These are phyloP conservation scores for Phaeomoniella chlamydospora DNA, from an alignment of 2,329 filamentous ascomycete genomes.

Conservation along the genomic window DNA sequence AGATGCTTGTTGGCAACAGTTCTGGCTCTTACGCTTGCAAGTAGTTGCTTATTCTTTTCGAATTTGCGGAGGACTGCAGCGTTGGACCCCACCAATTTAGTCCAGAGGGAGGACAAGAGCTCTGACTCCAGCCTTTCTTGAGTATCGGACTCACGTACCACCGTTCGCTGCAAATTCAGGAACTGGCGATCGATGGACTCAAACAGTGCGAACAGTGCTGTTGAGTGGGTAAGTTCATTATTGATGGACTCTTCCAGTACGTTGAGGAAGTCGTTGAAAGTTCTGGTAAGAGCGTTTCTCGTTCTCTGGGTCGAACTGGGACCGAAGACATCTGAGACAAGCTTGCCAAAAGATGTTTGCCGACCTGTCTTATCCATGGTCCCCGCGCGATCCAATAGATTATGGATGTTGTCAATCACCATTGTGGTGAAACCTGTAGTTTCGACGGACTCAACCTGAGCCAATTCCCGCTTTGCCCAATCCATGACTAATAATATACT, in stretches of 20 bases:
- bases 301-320: constrained; percentile 69
- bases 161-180: constrained; percentile 70
- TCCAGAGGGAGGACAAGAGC: constrained; percentile 73
- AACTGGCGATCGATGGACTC: constrained; percentile 85
- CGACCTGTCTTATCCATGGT: constrained; percentile 21
- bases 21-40: constrained; percentile 64
- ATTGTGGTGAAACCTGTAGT: constrained; percentile 37
- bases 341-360: constrained; percentile 53
- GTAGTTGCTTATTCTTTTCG: constrained; percentile 72
- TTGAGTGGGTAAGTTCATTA: constrained; percentile 65
- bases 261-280: constrained; percentile 74
- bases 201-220: constrained; percentile 75
- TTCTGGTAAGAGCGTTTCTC: constrained; percentile 64
- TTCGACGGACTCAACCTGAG: constrained; percentile 29
- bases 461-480: constrained; percentile 76
- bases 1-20: constrained; percentile 80
- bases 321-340: constrained; percentile 64
- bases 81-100: constrained; percentile 64
- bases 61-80: constrained; percentile 70
- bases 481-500: constrained; percentile 91
- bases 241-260: constrained; percentile 83
- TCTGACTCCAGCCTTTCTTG: constrained; percentile 73
- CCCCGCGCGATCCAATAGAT: constrained; percentile 47
- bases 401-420: constrained; percentile 76
- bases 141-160: constrained; percentile 66